Evolutionary conservation across 106 monocot species (phyloP), one percentile per base, ranked within the genome.

Genomic region (Allium sativum): DNA sequence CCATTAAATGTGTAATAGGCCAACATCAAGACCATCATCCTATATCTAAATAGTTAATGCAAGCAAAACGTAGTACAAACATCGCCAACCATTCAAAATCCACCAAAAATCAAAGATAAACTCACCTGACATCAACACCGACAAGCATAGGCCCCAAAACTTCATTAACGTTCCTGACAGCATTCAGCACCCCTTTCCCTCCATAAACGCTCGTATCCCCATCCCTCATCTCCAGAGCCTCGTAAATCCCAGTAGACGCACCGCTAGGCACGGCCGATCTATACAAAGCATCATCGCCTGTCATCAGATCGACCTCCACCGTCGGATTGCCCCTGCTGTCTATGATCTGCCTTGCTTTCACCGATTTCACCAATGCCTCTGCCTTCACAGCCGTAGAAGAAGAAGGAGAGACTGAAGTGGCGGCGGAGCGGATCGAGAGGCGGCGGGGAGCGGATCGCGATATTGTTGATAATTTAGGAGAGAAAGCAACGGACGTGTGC

Each of bases 261-360:
- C 94, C 94, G 68, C 90, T 90, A 42, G 94, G 90, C 22, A 95
- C 94, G 4, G 94, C 90, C 18, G 94, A 90, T 18, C 94, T 73
- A 67, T 83, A 86, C 19, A 94, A 68, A 10, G 10, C 56, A 8
- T 66, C 79, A 31, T 31, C 31, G 31, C 31, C 31, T 11, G 90
- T 74, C 41, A 86, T 69, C 10, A 95, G 81, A 68, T 95, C 94
- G 40, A 95, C 94, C 79, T 95, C 94, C 16, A 95, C 90, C 50
- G 94, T 95, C 3, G 90, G 94, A 43, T 95, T 95, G 20, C 94
- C 94, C 48, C 90, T 67, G 77, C 94, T 95, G 50, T 95, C 94
- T 18, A 95, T 66, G 83, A 95, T 86, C 77, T 95, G 94, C 61
- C 94, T 56, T 45, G 90, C 90, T 70, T 79, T 86, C 53, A 90